phyloP scores from a whole-genome alignment of 225 moss, liverwort and hornwort genomes.

The Lunularia cruciata region DNA sequence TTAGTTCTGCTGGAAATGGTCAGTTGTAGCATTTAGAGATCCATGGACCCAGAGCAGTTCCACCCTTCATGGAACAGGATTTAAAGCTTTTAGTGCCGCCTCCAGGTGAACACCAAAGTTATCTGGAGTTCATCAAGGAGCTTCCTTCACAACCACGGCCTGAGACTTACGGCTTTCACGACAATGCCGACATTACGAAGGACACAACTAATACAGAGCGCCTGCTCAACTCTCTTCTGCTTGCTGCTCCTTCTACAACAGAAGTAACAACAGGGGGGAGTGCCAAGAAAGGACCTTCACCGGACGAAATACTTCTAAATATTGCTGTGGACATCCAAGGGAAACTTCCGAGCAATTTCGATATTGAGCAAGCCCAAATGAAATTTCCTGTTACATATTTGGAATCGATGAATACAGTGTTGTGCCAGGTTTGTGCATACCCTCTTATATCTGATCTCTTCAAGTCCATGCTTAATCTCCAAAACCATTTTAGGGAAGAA shows the following conservation, averaged over 20 bases:
- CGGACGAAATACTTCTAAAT: slow-evolving; percentile 61
- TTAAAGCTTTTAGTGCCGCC: too few species aligned
- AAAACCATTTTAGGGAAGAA: too few species aligned
- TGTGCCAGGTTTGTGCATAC: slow-evolving; percentile 55
- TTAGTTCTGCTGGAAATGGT: too few species aligned
- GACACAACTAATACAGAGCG: slow-evolving; percentile 62
- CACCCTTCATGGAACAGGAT: too few species aligned
- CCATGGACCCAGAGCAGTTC: too few species aligned
- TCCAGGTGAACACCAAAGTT: slow-evolving; percentile 65
- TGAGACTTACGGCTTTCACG: slow-evolving; percentile 79
- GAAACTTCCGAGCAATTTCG: slow-evolving; percentile 60
- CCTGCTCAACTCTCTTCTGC: slow-evolving; percentile 59
- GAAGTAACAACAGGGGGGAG: slow-evolving; percentile 15
- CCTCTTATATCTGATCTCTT: slow-evolving; percentile 3
- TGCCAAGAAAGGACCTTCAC: slow-evolving; percentile 41
- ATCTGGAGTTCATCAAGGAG: slow-evolving; percentile 70
- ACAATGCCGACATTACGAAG: slow-evolving; percentile 74
- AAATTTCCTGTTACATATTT: slow-evolving; percentile 73
- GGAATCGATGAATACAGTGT: slow-evolving; percentile 85
- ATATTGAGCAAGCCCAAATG: slow-evolving; percentile 65
- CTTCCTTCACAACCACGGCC: slow-evolving; percentile 74
- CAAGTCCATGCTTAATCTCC: too few species aligned
- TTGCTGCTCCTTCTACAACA: slow-evolving; percentile 55
- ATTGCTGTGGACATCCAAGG: slow-evolving; percentile 56
- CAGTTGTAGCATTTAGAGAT: too few species aligned